Base-by-base conservation (phyloP, 1,284 basidiomycete species). In the Mycena sp. region DNA sequence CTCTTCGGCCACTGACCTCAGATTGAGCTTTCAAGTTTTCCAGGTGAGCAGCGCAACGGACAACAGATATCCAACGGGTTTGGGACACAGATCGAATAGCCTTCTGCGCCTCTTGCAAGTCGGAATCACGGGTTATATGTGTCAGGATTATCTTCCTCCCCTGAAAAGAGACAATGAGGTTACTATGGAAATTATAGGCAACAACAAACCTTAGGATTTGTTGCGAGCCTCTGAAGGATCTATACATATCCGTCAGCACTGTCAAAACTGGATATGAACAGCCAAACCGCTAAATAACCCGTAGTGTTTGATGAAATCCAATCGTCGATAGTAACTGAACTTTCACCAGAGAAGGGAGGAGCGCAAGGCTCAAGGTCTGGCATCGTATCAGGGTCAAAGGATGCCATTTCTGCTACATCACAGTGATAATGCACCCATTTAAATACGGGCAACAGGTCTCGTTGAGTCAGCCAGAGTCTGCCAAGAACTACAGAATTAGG, bases 311-410 rank as follows among this genome's bases (percentile, higher is more conserved):
- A 32, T 38, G 21, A 29, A 30, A 29, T 50, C 21, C 44, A 58
- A 38, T 49, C 25, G 14, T 23, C 35, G 46, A 26, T 9, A 23
- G 56, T 45, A 70, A 51, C 14, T 73, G 44, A 28, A 6, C 14
- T 26, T 45, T 45, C 6, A 16, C n/a, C 69, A n/a, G n/a, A n/a
- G n/a, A n/a, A n/a, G n/a, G n/a, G n/a, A n/a, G n/a, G n/a, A n/a
- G n/a, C n/a, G n/a, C n/a, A n/a, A n/a, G n/a, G n/a, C n/a, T n/a
- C n/a, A n/a, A n/a, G n/a, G n/a, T n/a, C n/a, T n/a, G n/a, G n/a
- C n/a, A n/a, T n/a, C n/a, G n/a, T n/a, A n/a, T n/a, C n/a, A n/a
- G n/a, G n/a, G n/a, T n/a, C n/a, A n/a, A n/a, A n/a, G n/a, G n/a
- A n/a, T n/a, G n/a, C n/a, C n/a, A n/a, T n/a, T n/a, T n/a, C n/a